These are phyloP conservation scores for Oryza meridionalis DNA, from an alignment of 176 grass and related monocot species.

Conservation along the genomic window DNA sequence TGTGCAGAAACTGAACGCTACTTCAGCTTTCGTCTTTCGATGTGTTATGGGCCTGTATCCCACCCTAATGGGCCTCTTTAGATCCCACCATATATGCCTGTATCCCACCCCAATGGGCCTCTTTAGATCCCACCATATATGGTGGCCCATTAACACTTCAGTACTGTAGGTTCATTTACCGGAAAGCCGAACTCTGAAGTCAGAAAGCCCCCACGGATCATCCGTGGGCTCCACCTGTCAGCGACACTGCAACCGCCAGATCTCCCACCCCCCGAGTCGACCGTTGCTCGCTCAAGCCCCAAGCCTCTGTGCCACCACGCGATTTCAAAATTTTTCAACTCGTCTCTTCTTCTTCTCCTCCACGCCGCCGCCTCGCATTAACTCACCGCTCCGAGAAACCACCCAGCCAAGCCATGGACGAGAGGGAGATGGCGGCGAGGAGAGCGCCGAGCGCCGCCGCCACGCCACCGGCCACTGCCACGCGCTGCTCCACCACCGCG, in stretches of 20 bases:
- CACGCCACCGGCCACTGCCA: conserved; percentile 30
- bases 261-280: not conserved
- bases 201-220: not conserved
- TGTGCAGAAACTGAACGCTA: too few relatives aligned
- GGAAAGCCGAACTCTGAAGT: not conserved
- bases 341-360: not conserved
- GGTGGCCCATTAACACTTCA: not conserved
- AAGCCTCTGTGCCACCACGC: conserved; percentile 40
- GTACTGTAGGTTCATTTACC: not conserved
- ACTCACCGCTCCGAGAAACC: conserved; percentile 2
- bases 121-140: too few relatives aligned
- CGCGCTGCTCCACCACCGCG: conserved; percentile 40
- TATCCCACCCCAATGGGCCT: too few relatives aligned
- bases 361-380: not conserved
- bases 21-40: too few relatives aligned
- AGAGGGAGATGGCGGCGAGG: conserved; percentile 41
- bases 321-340: conserved; percentile 60
- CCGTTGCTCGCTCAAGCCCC: conserved; percentile 45
- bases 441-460: conserved; percentile 21
- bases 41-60: too few relatives aligned
- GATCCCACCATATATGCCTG: too few relatives aligned
- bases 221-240: not conserved
- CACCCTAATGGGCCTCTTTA: too few relatives aligned
- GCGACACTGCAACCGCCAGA: not conserved
- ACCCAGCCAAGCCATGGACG: conserved; percentile 45